These are phyloP conservation scores for Mesostigma viride DNA, from an alignment of 139 green algal genomes.

Conservation along the genomic window DNA sequence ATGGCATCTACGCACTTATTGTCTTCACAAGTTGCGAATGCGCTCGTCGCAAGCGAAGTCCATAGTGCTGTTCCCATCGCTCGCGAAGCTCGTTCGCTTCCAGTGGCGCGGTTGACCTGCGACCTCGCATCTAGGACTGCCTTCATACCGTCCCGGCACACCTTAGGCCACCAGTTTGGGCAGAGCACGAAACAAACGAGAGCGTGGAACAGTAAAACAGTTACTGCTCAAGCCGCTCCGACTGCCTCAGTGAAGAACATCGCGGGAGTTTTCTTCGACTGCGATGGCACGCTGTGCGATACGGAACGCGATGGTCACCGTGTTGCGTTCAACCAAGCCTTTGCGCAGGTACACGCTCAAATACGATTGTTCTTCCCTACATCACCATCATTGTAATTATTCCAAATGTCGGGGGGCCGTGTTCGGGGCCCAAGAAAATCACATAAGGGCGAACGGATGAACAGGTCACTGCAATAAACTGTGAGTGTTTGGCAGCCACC, in stretches of 20 bases:
- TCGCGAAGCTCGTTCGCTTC: too few relatives aligned
- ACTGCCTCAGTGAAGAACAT: neutral
- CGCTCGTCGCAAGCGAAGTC: too few relatives aligned
- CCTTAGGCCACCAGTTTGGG: too few relatives aligned
- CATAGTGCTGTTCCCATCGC: too few relatives aligned
- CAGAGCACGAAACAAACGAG: neutral
- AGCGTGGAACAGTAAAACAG: neutral
- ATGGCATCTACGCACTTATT: too few relatives aligned
- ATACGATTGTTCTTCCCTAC: neutral
- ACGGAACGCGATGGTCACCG: slow-evolving; percentile 84
- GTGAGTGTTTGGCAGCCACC: neutral
- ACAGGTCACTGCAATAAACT: neutral
- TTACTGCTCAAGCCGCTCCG: neutral
- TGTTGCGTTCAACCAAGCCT: slow-evolving; percentile 88
- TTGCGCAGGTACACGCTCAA: slow-evolving; percentile 46
- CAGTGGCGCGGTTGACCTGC: too few relatives aligned
- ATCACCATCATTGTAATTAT: neutral
- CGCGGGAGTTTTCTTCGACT: slow-evolving; percentile 82
- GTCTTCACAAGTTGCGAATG: too few relatives aligned
- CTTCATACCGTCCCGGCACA: too few relatives aligned
- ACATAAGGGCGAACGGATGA: neutral
- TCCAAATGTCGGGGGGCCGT: neutral
- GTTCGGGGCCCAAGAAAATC: neutral
- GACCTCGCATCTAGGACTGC: too few relatives aligned
- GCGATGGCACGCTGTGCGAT: slow-evolving; percentile 89